These are phyloP conservation scores for Aspergillus leporis DNA, from an alignment of 495 filamentous ascomycete species.

Conservation along the genomic window DNA sequence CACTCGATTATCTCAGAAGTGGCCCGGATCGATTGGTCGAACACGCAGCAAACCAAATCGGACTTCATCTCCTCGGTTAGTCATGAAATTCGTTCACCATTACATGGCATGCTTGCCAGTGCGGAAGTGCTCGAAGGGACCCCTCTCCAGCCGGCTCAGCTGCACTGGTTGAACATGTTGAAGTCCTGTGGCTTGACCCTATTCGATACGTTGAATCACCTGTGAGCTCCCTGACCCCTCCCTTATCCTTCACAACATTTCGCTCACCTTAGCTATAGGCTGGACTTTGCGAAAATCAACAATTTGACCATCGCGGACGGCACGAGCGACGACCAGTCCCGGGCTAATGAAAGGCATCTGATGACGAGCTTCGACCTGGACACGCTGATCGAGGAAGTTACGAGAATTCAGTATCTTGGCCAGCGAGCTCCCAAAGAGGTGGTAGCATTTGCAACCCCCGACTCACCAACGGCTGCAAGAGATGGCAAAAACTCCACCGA, in stretches of 20 bases:
- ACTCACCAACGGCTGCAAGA: not conserved
- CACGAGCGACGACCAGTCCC: not conserved
- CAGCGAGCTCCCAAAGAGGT: constrained; percentile 15
- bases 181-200: constrained; percentile 64
- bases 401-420: constrained; percentile 18
- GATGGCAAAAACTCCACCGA: constrained; percentile 7
- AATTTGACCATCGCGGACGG: constrained; percentile 28
- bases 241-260: not conserved
- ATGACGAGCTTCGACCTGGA: constrained; percentile 19
- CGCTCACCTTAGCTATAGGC: constrained; percentile 9
- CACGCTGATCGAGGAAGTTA: constrained; percentile 21
- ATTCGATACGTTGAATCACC: constrained; percentile 66
- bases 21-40: constrained; percentile 48
- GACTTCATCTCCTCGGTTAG: constrained; percentile 73
- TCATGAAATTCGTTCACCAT: constrained; percentile 70
- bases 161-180: constrained; percentile 60
- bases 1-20: constrained; percentile 64
- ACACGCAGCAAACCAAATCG: constrained; percentile 58
- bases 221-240: constrained; percentile 20
- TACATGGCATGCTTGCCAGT: constrained; percentile 68
- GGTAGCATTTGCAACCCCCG: not conserved
- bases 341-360: constrained; percentile 1
- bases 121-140: constrained; percentile 64
- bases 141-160: constrained; percentile 49
- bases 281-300: constrained; percentile 60